Percentiles rank a stretch among this genome's conserved stretches.
Evolutionary conservation across 306 rosid species (phyloP).

Genomic region (Heteromeles arbutifolia): DNA sequence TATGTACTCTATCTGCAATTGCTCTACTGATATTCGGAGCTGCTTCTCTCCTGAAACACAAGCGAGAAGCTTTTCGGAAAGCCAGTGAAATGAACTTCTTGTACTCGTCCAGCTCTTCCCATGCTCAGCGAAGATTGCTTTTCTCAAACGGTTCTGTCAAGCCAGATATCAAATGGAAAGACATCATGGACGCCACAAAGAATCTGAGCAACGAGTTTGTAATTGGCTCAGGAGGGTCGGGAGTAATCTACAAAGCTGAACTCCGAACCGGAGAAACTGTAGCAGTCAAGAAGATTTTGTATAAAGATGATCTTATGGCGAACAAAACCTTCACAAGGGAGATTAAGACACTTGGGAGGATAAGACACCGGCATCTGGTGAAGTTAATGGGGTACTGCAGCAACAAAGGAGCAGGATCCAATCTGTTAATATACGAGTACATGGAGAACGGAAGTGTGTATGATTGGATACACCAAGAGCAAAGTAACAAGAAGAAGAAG

Average conservation of each 20-base stretch:
- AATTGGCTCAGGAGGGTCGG: slow-evolving; percentile 92
- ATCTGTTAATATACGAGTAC: slow-evolving; percentile 74
- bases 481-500: slow-evolving; percentile 40
- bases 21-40: slow-evolving; percentile 45
- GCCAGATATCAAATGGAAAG: slow-evolving; percentile 72
- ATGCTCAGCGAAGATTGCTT: slow-evolving; percentile 53
- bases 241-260: slow-evolving; percentile 82
- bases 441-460: slow-evolving; percentile 92
- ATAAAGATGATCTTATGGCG: slow-evolving; percentile 63
- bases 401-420: slow-evolving; percentile 56
- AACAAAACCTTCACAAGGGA: slow-evolving; percentile 78
- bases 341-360: slow-evolving; percentile 85
- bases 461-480: slow-evolving; percentile 83
- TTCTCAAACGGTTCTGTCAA: slow-evolving; percentile 52
- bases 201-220: slow-evolving; percentile 66
- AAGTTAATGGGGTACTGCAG: slow-evolving; percentile 80
- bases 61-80: slow-evolving; percentile 33
- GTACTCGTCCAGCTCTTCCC: slow-evolving; percentile 70
- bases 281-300: slow-evolving; percentile 78
- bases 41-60: slow-evolving; percentile 39
- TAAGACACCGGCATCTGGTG: slow-evolving; percentile 84
- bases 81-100: slow-evolving; percentile 45
- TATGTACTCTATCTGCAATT: slow-evolving; percentile 64
- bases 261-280: slow-evolving; percentile 58
- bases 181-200: slow-evolving; percentile 82